Evolutionary conservation across 2,329 filamentous ascomycete genomes (phyloP), one percentile per base, ranked within the genome.

Genomic region (Gaeumannomyces sp.): DNA sequence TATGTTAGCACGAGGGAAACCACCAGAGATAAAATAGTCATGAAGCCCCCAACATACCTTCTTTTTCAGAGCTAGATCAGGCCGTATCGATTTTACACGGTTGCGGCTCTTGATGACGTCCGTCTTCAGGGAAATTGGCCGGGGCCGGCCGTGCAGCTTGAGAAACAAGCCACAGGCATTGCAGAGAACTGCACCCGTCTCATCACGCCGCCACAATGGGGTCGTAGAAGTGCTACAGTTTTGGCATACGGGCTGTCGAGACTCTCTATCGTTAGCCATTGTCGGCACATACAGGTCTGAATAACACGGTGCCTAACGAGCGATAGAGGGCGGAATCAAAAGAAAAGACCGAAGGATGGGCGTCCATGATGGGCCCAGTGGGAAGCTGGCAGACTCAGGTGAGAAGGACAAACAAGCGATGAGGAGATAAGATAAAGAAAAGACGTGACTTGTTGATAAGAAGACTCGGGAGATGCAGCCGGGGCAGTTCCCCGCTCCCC

Each of bases 101-200:
- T 99, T 99, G 73, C 95, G 92, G 81, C 93, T 97, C 83, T 99
- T 99, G 81, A 99, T 99, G 70, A 98, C 94, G 81, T 99, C 95
- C 61, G 95, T 98, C 84, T 99, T 99, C 72, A 99, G 85, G 71
- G 92, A 96, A 76, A 97, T 97, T 70, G 95, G 95, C 65, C 95
- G 89, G 67, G 95, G 88, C 31, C 93, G 90, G 69, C 93, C 93
- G 76, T 99, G 95, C 70, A 99, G 85, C 84, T 99, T 99, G 73
- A 98, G 85, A 78, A 98, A 99, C 65, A 99, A 85, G 66, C 95
- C 95, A 78, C 95, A 99, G 73, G 95, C 95, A 80, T 99, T 99
- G 87, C 95, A 99, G 63, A 99, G 89, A 53, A 99, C 94, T 0
- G 93, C 90, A 70, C 95, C 95, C 72, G 90, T 87, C 81, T 99